Percentiles rank a stretch among this genome's conserved stretches.
Conservation (phyloP, 169 alveolate species). For the Plasmodium gonderi region DNA sequence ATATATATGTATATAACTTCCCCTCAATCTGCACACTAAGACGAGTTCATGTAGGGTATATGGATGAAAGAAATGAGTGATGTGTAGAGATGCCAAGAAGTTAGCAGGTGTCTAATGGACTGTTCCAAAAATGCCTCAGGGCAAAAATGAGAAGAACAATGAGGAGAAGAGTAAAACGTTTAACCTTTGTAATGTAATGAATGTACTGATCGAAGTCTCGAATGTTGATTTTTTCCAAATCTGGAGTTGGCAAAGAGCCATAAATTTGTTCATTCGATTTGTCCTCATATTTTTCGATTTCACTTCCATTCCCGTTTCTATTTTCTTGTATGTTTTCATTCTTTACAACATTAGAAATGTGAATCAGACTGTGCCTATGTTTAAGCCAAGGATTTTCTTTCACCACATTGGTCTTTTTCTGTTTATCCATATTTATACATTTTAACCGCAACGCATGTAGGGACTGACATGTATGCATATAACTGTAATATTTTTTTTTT, state of each 20-base stretch:
- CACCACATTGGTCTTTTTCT: background rate
- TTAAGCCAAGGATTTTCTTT: background rate
- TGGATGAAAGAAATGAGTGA: too few relatives aligned
- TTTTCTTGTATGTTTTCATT: background rate
- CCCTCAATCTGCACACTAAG: too few relatives aligned
- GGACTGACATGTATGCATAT: background rate
- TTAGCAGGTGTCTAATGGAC: too few relatives aligned
- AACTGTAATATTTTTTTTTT: too few relatives aligned
- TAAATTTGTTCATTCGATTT: background rate
- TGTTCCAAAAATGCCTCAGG: too few relatives aligned
- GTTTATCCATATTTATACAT: background rate
- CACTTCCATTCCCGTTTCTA: background rate
- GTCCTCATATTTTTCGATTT: background rate
- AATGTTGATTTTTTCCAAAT: conserved; percentile 6
- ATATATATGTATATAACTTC: too few relatives aligned
- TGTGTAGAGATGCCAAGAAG: too few relatives aligned
- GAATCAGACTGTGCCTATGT: background rate
- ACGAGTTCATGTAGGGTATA: too few relatives aligned
- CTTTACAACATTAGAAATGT: conserved; percentile 21
- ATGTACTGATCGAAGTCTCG: conserved; percentile 24
- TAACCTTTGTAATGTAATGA: conserved; percentile 18
- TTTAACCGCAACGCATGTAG: background rate
- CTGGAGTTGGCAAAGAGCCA: background rate
- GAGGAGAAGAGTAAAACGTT: background rate
- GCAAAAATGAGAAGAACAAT: too few relatives aligned